These are phyloP conservation scores for Fusarium multiceps DNA, from an alignment of 2,329 filamentous ascomycete species.

Conservation along the genomic window DNA sequence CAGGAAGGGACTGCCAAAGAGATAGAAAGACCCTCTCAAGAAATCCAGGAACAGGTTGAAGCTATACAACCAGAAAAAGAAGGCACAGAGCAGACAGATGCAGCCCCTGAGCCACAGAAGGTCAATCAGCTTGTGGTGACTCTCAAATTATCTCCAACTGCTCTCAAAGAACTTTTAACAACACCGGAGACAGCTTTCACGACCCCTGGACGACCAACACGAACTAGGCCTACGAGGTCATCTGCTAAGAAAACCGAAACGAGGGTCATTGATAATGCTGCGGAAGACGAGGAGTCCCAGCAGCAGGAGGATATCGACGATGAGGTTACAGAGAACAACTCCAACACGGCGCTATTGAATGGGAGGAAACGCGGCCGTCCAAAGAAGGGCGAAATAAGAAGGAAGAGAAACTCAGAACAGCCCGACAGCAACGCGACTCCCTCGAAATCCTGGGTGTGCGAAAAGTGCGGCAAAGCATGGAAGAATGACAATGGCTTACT, in stretches of 20 bases:
- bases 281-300: slow-evolving; percentile 2
- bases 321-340: not conserved
- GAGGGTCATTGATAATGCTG: not conserved
- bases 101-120: not conserved
- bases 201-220: slow-evolving; percentile 24
- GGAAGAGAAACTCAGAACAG: slow-evolving; percentile 15
- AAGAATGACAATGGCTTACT: slow-evolving; percentile 69
- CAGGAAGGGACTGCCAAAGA: not conserved
- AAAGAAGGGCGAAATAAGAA: slow-evolving; percentile 23
- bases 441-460: slow-evolving; percentile 57
- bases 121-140: slow-evolving; percentile 14
- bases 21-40: not conserved
- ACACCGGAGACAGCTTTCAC: not conserved
- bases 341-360: slow-evolving; percentile 27
- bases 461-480: slow-evolving; percentile 65
- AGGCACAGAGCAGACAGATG: not conserved
- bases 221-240: slow-evolving; percentile 19
- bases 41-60: not conserved
- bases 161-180: slow-evolving; percentile 7
- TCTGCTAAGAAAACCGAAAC: slow-evolving; percentile 21
- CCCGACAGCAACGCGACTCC: slow-evolving; percentile 27
- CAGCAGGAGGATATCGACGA: not conserved
- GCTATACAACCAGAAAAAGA: not conserved
- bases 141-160: slow-evolving; percentile 19
- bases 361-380: slow-evolving; percentile 45